These are phyloP conservation scores for Clavaria fumosa DNA, from an alignment of 768 basidiomycete species.

Conservation along the genomic window DNA sequence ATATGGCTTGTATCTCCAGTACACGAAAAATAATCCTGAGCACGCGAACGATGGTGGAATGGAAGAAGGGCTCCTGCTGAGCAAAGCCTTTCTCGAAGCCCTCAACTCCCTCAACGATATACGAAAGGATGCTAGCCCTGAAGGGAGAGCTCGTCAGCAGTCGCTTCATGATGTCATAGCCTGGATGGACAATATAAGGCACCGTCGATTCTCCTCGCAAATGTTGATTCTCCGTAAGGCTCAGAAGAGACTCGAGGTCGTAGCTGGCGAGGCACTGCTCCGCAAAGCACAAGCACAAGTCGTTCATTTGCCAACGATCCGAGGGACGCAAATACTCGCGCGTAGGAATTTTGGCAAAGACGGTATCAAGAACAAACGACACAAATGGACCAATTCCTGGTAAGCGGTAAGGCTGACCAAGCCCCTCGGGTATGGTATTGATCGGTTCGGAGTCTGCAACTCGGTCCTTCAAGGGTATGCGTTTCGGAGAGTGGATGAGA, in stretches of 20 bases:
- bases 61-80: slow-evolving; percentile 56
- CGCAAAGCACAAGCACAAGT: slow-evolving; percentile 69
- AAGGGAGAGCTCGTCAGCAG: slow-evolving; percentile 59
- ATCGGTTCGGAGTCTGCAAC: slow-evolving; percentile 42
- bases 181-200: slow-evolving; percentile 60
- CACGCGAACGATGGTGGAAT: slow-evolving; percentile 61
- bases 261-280: slow-evolving; percentile 74
- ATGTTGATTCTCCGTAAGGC: slow-evolving; percentile 35
- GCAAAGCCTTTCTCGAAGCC: slow-evolving; percentile 59
- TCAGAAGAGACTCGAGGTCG: slow-evolving; percentile 59
- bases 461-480: slow-evolving; percentile 43
- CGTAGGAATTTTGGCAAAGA: slow-evolving; percentile 61
- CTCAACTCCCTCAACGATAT: slow-evolving; percentile 67
- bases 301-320: slow-evolving; percentile 80
- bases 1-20: slow-evolving; percentile 76
- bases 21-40: slow-evolving; percentile 70
- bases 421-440: slow-evolving; percentile 63
- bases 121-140: slow-evolving; percentile 58
- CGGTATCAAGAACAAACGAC: slow-evolving; percentile 79
- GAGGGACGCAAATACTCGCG: slow-evolving; percentile 61
- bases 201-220: slow-evolving; percentile 37
- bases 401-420: slow-evolving; percentile 68
- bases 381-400: slow-evolving; percentile 74
- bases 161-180: slow-evolving; percentile 72
- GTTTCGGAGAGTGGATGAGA: slow-evolving; percentile 71